Evolutionary conservation across 2,329 filamentous ascomycete species (phyloP).

Genomic region (Cercospora brassicicola): DNA sequence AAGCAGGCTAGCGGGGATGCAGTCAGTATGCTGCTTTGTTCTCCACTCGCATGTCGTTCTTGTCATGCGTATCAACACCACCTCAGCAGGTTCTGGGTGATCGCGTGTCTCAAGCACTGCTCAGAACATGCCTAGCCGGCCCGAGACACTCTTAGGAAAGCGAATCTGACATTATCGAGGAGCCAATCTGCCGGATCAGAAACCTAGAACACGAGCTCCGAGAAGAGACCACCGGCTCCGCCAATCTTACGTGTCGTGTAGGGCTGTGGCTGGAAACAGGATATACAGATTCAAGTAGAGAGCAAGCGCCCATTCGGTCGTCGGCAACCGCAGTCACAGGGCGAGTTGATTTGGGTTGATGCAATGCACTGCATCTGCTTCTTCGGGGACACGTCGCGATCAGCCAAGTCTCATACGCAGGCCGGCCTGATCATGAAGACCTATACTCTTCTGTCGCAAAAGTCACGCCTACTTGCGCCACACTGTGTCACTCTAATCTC

Average conservation of each 20-base stretch:
- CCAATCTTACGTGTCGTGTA: not conserved
- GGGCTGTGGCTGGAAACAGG: not conserved
- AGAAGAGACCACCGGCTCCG: not conserved
- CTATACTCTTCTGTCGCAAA: no score
- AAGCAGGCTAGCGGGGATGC: not conserved
- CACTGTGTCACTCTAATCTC: not conserved
- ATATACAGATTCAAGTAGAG: not conserved
- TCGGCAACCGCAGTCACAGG: not conserved
- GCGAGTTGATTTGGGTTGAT: not conserved
- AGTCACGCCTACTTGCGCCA: not conserved
- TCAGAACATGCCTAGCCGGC: not conserved
- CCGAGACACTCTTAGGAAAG: not conserved
- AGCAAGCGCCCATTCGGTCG: not conserved
- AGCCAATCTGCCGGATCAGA: not conserved
- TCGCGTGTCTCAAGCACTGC: not conserved
- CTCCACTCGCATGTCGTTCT: not conserved
- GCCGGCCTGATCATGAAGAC: no score
- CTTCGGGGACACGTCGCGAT: no score
- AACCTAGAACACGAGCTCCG: not conserved
- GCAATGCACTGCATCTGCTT: not conserved
- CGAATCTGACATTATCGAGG: not conserved
- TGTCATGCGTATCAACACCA: not conserved
- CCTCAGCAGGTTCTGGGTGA: not conserved
- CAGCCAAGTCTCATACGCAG: no score
- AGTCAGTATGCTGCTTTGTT: not conserved